Evolutionary conservation across 2,329 filamentous ascomycete species (phyloP).

Genomic region (Penicillium sp.): DNA sequence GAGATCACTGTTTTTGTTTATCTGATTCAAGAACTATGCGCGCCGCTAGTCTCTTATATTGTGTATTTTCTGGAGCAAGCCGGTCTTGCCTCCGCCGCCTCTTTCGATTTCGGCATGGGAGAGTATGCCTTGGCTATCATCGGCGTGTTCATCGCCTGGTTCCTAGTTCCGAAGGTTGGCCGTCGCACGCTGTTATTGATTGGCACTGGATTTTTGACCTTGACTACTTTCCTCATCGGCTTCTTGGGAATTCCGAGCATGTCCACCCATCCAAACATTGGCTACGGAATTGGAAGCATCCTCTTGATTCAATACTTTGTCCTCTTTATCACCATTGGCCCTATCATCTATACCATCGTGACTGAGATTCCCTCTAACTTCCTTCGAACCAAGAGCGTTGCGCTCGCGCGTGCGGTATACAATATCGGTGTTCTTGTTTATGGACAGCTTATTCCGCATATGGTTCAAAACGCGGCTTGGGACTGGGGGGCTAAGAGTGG

Average conservation of each 20-base stretch:
- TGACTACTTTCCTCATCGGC: slow-evolving; percentile 15
- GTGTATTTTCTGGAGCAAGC: slow-evolving; percentile 19
- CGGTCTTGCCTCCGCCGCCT: slow-evolving; percentile 10
- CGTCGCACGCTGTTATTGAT: slow-evolving; percentile 12
- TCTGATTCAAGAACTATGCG: slow-evolving; percentile 15
- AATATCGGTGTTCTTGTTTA: slow-evolving; percentile 14
- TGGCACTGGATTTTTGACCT: slow-evolving; percentile 14
- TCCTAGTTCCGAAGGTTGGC: slow-evolving; percentile 9
- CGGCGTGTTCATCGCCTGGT: slow-evolving; percentile 16
- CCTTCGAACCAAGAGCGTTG: slow-evolving; percentile 15
- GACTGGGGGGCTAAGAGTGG: slow-evolving; percentile 16
- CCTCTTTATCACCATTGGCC: slow-evolving; percentile 17
- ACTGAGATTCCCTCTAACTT: slow-evolving; percentile 14
- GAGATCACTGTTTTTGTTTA: slow-evolving; percentile 14
- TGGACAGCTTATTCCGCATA: slow-evolving; percentile 13
- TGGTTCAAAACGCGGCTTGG: slow-evolving; percentile 14
- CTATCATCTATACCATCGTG: slow-evolving; percentile 16
- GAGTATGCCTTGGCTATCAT: slow-evolving; percentile 15
- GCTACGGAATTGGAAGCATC: slow-evolving; percentile 16
- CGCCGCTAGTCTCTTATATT: slow-evolving; percentile 13
- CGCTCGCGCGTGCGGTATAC: slow-evolving; percentile 14
- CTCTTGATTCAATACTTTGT: slow-evolving; percentile 17
- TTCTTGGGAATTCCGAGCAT: slow-evolving; percentile 14
- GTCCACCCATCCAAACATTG: slow-evolving; percentile 12
- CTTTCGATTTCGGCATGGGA: slow-evolving; percentile 19